A percentile compares a stretch with the other conserved stretches of the same genome.
phyloP scores from a whole-genome alignment of 495 filamentous ascomycete genomes.

The Penicillium turbatum region DNA sequence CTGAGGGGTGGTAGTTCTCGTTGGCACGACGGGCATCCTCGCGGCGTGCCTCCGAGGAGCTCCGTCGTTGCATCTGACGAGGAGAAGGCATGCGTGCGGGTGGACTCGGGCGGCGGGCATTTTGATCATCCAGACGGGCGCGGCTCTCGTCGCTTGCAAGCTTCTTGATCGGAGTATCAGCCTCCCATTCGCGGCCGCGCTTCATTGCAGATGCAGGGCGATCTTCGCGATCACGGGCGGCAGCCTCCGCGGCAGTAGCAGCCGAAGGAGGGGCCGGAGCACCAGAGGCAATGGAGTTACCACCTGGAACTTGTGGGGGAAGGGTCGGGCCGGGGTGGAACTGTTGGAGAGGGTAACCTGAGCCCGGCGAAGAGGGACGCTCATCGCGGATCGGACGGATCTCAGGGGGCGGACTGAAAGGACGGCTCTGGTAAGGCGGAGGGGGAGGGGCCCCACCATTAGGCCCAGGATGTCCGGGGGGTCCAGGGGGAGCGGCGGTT shows the following conservation, averaged over 20 bases:
- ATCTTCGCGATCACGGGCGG: slow-evolving; percentile 76
- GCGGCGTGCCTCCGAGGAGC: slow-evolving; percentile 69
- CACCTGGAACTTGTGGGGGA: slow-evolving; percentile 50
- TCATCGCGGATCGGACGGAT: slow-evolving; percentile 83
- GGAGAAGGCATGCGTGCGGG: slow-evolving; percentile 57
- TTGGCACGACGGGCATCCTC: slow-evolving; percentile 67
- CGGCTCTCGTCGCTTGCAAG: slow-evolving; percentile 81
- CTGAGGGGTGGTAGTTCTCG: slow-evolving; percentile 82
- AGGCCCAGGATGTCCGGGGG: slow-evolving; percentile 50
- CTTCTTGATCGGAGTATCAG: slow-evolving; percentile 73
- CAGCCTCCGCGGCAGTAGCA: slow-evolving; percentile 67
- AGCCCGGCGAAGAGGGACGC: slow-evolving; percentile 76
- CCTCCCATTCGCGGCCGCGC: slow-evolving; percentile 82
- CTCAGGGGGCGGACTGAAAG: slow-evolving; percentile 75
- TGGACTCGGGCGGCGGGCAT: slow-evolving; percentile 68
- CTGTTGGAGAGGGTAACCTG: slow-evolving; percentile 74
- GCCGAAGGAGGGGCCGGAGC: slow-evolving; percentile 71
- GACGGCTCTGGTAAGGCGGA: slow-evolving; percentile 53
- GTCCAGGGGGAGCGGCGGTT: slow-evolving; percentile 1
- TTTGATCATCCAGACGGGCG: slow-evolving; percentile 78
- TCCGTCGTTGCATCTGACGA: slow-evolving; percentile 65
- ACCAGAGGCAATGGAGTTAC: slow-evolving; percentile 72
- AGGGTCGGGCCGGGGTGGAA: slow-evolving; percentile 65
- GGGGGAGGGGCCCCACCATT: slow-evolving; percentile 47
- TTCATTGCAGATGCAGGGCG: slow-evolving; percentile 78